Base-by-base conservation (phyloP, 176 grass and related monocot species). In the Elaeis guineensis region DNA sequence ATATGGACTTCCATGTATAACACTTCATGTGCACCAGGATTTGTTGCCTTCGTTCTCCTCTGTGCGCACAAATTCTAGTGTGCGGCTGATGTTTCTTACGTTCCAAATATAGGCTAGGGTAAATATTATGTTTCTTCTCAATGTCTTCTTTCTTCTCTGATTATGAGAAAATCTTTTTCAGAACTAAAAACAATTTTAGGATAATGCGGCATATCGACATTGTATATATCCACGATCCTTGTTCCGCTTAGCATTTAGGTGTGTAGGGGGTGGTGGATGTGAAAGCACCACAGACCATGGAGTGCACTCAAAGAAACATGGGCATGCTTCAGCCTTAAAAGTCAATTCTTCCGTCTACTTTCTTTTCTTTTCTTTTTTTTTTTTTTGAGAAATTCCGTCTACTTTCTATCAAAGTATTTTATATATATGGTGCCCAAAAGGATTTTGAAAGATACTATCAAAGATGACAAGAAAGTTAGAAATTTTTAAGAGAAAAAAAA, bases 301-400 rank as follows among this genome's bases (percentile, higher is more conserved):
- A 87, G 90, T 95, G 85, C 85, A 95, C 90, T 95, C 85, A 87
- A 95, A 95, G 90, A 72, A 81, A 89, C 67, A 83, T 51, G 48
- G 26, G 21, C 59, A 76, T 80, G 76, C 79, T 69, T 79, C 79
- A 80, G 60, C 69, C 72, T 84, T 62, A 52, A 44, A 76, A 50
- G 32, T 49, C 67, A 50, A 57, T 59, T n/a, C 25, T 39, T 58
- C 22, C 0, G 4, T 50, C 67, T 78, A 61, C 62, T 79, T 72
- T 57, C 18, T 44, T 2, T 23, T 23, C 3, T 23, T 23, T 23
- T n/a, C n/a, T 23, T 23, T 23, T 23, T 23, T 2, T 23, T 23
- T 23, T 23, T 23, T 23, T 23, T 23, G 23, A 23, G 23, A 23
- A 23, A 23, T 39, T 58, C 22, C 0, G 4, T 55, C 67, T 78